Conservation (phyloP, 2,329 filamentous ascomycete genomes). For the Hypoxylon sp. region DNA sequence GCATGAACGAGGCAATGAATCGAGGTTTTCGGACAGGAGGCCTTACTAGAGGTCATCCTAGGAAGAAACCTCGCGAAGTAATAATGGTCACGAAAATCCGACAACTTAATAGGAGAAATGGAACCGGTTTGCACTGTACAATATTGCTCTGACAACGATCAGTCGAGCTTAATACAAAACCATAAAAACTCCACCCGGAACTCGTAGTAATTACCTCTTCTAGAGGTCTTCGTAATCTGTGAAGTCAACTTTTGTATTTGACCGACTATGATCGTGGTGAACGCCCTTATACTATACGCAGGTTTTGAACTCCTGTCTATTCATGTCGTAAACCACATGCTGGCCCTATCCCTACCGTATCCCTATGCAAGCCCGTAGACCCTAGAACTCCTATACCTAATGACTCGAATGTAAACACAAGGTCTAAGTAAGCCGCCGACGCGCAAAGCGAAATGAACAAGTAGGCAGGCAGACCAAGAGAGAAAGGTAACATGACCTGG, state of each 20-base stretch:
- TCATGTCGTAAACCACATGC: slow-evolving; percentile 6
- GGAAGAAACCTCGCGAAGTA: slow-evolving; percentile 3
- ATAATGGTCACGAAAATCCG: not conserved
- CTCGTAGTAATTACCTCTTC: not conserved
- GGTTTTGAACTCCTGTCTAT: slow-evolving; percentile 9
- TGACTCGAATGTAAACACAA: not conserved
- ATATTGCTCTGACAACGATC: slow-evolving; percentile 9
- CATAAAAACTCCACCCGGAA: not conserved
- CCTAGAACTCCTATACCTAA: slow-evolving; percentile 30
- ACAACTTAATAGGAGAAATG: not conserved
- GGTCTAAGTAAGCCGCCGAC: not conserved
- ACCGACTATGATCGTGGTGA: not conserved
- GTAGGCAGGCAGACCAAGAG: not conserved
- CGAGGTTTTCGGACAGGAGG: slow-evolving; percentile 1
- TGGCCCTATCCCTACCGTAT: slow-evolving; percentile 8
- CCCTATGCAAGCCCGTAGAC: slow-evolving; percentile 22
- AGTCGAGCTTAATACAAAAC: slow-evolving; percentile 2
- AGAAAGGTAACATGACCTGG: not conserved
- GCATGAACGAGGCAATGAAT: not conserved
- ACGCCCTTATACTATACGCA: not conserved
- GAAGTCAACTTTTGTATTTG: slow-evolving; percentile 8
- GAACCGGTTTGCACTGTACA: not conserved
- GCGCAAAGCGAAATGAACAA: not conserved
- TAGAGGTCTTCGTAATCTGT: not conserved
- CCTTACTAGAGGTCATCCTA: not conserved